A percentile compares a stretch with the other conserved stretches of the same genome.
These are phyloP conservation scores for Hyaloscypha hepaticicola DNA, from an alignment of 495 filamentous ascomycete genomes.

Conservation along the genomic window DNA sequence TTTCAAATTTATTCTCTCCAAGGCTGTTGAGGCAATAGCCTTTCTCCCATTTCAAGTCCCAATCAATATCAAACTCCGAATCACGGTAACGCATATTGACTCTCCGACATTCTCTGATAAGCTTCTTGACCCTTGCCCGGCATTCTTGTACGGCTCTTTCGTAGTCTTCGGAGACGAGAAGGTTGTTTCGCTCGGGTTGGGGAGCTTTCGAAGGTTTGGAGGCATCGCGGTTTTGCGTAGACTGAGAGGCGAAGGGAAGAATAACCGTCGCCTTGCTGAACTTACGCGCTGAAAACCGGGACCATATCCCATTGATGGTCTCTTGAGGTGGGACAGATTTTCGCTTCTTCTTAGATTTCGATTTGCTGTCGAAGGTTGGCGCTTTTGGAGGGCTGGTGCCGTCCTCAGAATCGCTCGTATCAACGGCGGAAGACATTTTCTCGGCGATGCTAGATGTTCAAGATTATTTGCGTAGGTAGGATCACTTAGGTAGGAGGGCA, in stretches of 20 bases:
- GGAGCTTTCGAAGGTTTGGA: constrained; percentile 46
- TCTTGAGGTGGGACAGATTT: constrained; percentile 64
- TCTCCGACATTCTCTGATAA: constrained; percentile 76
- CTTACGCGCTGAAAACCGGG: constrained; percentile 65
- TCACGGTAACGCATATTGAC: constrained; percentile 92
- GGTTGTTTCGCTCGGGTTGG: constrained; percentile 42
- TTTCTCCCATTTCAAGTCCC: constrained; percentile 34
- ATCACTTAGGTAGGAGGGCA: neutral
- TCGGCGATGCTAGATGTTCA: constrained; percentile 1
- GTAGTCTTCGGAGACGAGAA: constrained; percentile 41
- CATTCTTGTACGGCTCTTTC: constrained; percentile 71
- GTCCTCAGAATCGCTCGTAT: constrained; percentile 19
- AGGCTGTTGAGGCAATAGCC: constrained; percentile 67
- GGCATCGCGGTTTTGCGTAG: constrained; percentile 4
- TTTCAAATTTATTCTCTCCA: constrained; percentile 28
- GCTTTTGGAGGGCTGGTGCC: constrained; percentile 3
- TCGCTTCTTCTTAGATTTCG: constrained; percentile 37
- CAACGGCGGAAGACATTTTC: constrained; percentile 10
- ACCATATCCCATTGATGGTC: constrained; percentile 75
- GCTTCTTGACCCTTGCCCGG: constrained; percentile 72
- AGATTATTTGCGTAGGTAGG: neutral
- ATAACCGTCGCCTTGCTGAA: constrained; percentile 49
- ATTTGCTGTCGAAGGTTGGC: neutral
- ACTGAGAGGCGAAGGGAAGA: constrained; percentile 12
- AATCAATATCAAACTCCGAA: constrained; percentile 83